Base-by-base conservation (phyloP, 2,329 filamentous ascomycete species). In the Onygena corvina region DNA sequence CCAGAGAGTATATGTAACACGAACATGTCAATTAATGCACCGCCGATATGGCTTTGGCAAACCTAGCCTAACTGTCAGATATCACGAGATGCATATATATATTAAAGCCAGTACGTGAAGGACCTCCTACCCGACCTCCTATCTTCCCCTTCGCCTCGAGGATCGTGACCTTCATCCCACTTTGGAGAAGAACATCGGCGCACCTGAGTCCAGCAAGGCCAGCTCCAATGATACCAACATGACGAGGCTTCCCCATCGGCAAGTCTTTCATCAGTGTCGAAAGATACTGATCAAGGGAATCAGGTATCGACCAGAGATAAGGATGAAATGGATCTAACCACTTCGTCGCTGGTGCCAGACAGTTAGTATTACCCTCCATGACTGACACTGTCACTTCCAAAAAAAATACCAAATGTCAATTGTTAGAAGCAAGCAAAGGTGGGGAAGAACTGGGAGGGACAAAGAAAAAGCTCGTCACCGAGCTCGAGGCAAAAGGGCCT, bases 181-280 rank as follows among this genome's bases (percentile, higher is more conserved):
- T 71, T 49, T 74, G 69, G 3, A 76, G 60, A 5, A 81, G 64
- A 11, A 80, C 64, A 52, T 79, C 76, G 30, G 77, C 76, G 57
- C 76, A 79, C 58, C 77, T 68, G 16, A 81, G 60, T 1, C 78
- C 78, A 8, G 78, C 72, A 18, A 81, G 65, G 8, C 79, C 79
- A 31, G 77, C 77, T 14, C 79, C 79, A 7, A 82, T 69, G 21
- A 82, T 65, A 36, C 76, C 75, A n/a, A 81, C 67, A 52, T 72
- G 71, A 4, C 71, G 72, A 38, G 59, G 64, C 48, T 63, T 66
- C 21, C 61, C 63, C 61, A 64, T 66, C n/a, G 55, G 51, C 44
- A 20, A 59, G 18, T 21, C 20, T n/a, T 27, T n/a, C 2, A 21
- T 31, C 4, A 38, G 40, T 30, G 35, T 16, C 16, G 16, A 31